Conservation (phyloP, 2,329 filamentous ascomycete genomes). For the Zelopaecilomyces penicillatus region DNA sequence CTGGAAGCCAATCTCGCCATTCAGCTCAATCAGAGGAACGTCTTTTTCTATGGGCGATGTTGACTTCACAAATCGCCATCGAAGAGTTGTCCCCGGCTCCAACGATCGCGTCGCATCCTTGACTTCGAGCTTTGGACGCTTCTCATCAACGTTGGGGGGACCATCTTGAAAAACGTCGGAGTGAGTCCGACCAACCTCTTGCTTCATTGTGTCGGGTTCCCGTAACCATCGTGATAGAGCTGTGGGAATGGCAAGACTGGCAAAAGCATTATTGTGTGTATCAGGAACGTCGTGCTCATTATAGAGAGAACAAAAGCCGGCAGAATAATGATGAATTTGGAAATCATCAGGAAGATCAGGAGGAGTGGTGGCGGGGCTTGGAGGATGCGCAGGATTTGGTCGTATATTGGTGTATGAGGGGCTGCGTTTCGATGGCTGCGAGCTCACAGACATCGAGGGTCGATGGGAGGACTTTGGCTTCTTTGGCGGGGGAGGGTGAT, state of each 20-base stretch:
- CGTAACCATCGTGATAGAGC: constrained; percentile 71
- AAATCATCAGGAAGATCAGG: constrained; percentile 56
- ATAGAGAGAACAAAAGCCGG: constrained; percentile 68
- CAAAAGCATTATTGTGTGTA: constrained; percentile 68
- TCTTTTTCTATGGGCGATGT: constrained; percentile 47
- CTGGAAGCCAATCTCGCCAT: constrained; percentile 66
- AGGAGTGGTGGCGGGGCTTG: constrained; percentile 71
- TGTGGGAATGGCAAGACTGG: constrained; percentile 65
- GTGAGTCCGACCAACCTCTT: constrained; percentile 57
- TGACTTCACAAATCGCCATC: constrained; percentile 59
- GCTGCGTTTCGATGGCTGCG: constrained; percentile 56
- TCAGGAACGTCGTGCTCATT: constrained; percentile 51
- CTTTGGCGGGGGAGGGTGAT: constrained; percentile 55
- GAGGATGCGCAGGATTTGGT: constrained; percentile 48
- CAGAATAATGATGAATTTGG: constrained; percentile 60
- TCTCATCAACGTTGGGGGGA: constrained; percentile 34
- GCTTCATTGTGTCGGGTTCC: constrained; percentile 59
- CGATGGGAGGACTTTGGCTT: constrained; percentile 78
- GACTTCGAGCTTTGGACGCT: constrained; percentile 37
- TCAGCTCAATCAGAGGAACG: constrained; percentile 59
- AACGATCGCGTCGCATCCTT: constrained; percentile 36
- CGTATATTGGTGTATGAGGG: constrained; percentile 57
- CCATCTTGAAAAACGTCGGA: constrained; percentile 60
- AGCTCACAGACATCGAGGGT: constrained; percentile 65
- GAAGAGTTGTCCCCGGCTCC: constrained; percentile 36